These are phyloP conservation scores for Leptosphaerulina australis DNA, from an alignment of 2,329 filamentous ascomycete genomes.

Conservation along the genomic window DNA sequence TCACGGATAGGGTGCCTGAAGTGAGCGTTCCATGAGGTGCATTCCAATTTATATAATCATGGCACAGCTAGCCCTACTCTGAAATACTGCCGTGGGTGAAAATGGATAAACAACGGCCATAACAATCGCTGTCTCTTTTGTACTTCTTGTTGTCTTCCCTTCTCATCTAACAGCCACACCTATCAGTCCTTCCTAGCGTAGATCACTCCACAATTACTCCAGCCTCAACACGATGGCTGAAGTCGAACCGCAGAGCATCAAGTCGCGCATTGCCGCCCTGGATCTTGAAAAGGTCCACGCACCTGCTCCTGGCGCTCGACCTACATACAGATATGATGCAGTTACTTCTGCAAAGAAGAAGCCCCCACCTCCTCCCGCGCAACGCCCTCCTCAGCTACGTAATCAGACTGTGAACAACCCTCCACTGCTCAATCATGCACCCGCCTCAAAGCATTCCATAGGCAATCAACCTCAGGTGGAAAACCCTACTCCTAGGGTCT, in stretches of 20 bases:
- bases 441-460: conserved; percentile 39
- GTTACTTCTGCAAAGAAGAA: conserved; percentile 42
- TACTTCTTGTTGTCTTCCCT: conserved; percentile 7
- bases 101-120: background rate
- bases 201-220: conserved; percentile 13
- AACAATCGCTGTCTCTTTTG: conserved; percentile 1
- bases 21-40: conserved; percentile 9
- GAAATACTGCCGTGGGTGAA: background rate
- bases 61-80: conserved; percentile 3
- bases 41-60: background rate
- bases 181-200: conserved; percentile 8
- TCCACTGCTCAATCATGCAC: conserved; percentile 46
- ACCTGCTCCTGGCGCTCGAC: conserved; percentile 42
- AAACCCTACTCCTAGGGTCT: conserved; percentile 27
- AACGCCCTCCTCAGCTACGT: conserved; percentile 43
- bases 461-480: conserved; percentile 48
- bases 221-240: conserved; percentile 40
- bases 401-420: conserved; percentile 51
- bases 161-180: conserved; percentile 5
- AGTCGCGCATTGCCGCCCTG: conserved; percentile 55
- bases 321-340: conserved; percentile 46
- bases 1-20: conserved; percentile 21
- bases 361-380: conserved; percentile 48
- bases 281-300: conserved; percentile 55
- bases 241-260: conserved; percentile 43